Percentiles rank a stretch among this genome's conserved stretches.
phyloP scores from a whole-genome alignment of 1,284 basidiomycete species.

The Tilletia indica region DNA sequence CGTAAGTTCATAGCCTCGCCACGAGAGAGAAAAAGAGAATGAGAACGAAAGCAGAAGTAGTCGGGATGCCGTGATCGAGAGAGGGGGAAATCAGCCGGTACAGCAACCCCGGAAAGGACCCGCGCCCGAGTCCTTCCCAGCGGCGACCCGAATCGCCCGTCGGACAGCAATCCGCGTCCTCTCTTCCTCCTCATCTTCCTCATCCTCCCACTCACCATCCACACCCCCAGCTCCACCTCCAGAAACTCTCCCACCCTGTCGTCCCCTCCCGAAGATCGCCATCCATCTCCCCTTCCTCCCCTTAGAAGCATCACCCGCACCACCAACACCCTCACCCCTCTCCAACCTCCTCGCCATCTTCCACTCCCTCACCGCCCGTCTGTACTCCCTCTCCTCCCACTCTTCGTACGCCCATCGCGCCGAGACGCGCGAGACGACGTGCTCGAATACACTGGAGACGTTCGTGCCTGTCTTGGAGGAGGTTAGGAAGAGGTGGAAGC shows the following conservation, averaged over 20 bases:
- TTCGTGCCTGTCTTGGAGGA: constrained; percentile 36
- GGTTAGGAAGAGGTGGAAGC: constrained; percentile 47
- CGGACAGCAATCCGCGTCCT: neutral
- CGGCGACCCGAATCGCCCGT: constrained; percentile 16
- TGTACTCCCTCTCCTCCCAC: constrained; percentile 16
- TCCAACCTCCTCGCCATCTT: neutral
- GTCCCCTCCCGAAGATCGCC: neutral
- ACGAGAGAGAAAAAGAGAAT: too few species aligned
- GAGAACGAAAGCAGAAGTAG: too few species aligned
- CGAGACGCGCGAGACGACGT: constrained; percentile 34
- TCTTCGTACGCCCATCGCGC: constrained; percentile 24
- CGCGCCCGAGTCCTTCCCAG: constrained; percentile 7
- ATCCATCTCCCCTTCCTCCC: neutral
- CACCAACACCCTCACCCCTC: neutral
- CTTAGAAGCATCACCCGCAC: neutral
- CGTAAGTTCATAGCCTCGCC: too few species aligned
- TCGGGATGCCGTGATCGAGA: too few species aligned
- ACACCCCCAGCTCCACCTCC: neutral
- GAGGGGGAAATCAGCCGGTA: neutral
- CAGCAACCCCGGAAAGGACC: neutral
- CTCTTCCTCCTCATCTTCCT: constrained; percentile 4
- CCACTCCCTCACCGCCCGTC: constrained; percentile 15
- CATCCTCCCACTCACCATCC: neutral
- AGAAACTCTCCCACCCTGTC: neutral
- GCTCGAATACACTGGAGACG: constrained; percentile 38